phyloP scores from a whole-genome alignment of 495 filamentous ascomycete genomes.

The Talaromyces nanjingensis region DNA sequence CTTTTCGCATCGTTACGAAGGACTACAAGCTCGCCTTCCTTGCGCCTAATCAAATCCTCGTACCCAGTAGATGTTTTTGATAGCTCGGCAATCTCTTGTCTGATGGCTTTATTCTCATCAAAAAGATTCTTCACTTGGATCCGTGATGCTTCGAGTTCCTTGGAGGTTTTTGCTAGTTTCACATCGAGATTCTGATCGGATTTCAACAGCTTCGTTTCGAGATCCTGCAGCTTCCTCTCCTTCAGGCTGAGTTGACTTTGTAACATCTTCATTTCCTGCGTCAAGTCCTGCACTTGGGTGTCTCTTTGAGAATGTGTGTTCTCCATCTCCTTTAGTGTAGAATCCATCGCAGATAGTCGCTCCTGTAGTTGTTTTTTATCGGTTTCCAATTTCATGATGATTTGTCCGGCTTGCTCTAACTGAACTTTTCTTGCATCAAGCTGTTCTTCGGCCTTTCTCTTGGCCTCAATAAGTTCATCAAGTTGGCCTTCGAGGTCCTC shows the following conservation, averaged over 20 bases:
- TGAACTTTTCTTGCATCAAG: conserved; percentile 70
- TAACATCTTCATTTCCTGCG: conserved; percentile 82
- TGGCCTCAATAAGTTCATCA: conserved; percentile 80
- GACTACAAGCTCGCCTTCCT: conserved; percentile 87
- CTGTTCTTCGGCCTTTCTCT: conserved; percentile 82
- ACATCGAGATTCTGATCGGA: conserved; percentile 85
- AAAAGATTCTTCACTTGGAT: conserved; percentile 66
- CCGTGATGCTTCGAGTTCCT: conserved; percentile 67
- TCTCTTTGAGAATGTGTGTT: conserved; percentile 60
- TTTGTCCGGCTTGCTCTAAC: conserved; percentile 82
- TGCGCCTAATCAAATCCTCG: conserved; percentile 84
- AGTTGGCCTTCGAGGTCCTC: conserved; percentile 89
- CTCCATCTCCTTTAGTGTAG: conserved; percentile 59
- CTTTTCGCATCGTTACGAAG: conserved; percentile 77
- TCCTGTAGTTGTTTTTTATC: conserved; percentile 71
- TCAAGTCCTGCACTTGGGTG: conserved; percentile 62
- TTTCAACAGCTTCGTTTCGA: conserved; percentile 78
- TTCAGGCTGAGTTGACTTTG: conserved; percentile 85
- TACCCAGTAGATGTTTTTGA: conserved; percentile 90
- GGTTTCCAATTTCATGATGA: conserved; percentile 75
- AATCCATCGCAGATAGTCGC: conserved; percentile 60
- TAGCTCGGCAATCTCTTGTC: conserved; percentile 78
- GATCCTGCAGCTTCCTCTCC: conserved; percentile 81
- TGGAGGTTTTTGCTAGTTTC: conserved; percentile 74
- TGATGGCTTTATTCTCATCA: conserved; percentile 76